Evolutionary conservation across 257 asterid species (phyloP), one percentile per base, ranked within the genome.

Genomic region (Rhazya stricta): DNA sequence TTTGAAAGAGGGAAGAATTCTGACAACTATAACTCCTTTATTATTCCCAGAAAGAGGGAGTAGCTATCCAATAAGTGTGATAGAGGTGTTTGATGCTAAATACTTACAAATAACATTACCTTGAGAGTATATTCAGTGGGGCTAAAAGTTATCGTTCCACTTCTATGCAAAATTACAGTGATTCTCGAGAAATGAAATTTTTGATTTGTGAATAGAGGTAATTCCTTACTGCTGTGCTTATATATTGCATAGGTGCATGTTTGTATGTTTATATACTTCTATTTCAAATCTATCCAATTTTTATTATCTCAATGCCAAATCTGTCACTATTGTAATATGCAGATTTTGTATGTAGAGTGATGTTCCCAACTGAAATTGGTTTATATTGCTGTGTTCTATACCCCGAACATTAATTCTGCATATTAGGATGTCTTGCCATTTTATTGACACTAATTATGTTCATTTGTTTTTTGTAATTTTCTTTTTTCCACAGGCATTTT

Each of bases 401-500:
- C 5, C 16, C 7, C 39, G 10, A 66, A 25, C 12, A 36, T 67
- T 3, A 18, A 48, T 36, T 75, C 19, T 16, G 46, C 34, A 39
- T 66, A 45, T 36, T 67, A 18, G 67, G 67, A n/a, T 75, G 53
- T 57, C 71, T 19, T 37, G 21, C 67, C 43, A 74, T 68, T 66
- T 45, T 68, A 51, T 37, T 3, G 16, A 62, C 27, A 9, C 7
- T 63, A 16, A 34, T 32, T 16, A 65, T 65, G 58, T 37, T 65
- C 29, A 37, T 65, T 62, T 65, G 29, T 19, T 65, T 61, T 65
- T n/a, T n/a, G n/a, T n/a, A n/a, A 19, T 48, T 46, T 18, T 48
- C 10, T 3, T 27, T 29, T 29, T 71, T 51, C 15, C 72, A 82
- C 94, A 95, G 99, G 96, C 96, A 43, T 95, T 95, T 86, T 83